These are phyloP conservation scores for Colletotrichum liaoningense DNA, from an alignment of 2,329 filamentous ascomycete species.

Conservation along the genomic window DNA sequence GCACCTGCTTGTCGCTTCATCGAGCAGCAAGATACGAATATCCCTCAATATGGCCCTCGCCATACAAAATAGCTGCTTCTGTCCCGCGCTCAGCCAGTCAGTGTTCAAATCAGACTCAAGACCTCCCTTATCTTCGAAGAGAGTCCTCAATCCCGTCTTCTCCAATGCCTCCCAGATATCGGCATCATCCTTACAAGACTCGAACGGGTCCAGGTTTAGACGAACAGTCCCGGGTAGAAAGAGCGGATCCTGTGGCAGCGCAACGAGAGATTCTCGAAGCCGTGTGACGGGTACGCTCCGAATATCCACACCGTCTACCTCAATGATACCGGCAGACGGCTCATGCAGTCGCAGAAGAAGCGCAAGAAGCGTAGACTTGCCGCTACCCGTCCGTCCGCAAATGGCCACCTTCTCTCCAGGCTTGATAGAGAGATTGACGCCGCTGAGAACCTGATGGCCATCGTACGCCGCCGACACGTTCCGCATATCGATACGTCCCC, in stretches of 20 bases:
- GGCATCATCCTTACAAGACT: slow-evolving; percentile 48
- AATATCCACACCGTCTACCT: slow-evolving; percentile 56
- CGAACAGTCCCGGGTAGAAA: slow-evolving; percentile 60
- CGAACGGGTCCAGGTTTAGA: slow-evolving; percentile 59
- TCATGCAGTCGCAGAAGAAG: slow-evolving; percentile 61
- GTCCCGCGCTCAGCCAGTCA: slow-evolving; percentile 46
- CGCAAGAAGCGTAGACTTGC: slow-evolving; percentile 51
- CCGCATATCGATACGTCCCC: neutral
- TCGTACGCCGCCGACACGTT: slow-evolving; percentile 16
- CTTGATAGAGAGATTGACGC: slow-evolving; percentile 44
- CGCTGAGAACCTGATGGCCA: slow-evolving; percentile 39
- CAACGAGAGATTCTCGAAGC: slow-evolving; percentile 48
- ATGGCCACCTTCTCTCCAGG: slow-evolving; percentile 52
- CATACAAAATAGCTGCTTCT: slow-evolving; percentile 47
- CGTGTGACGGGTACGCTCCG: slow-evolving; percentile 38
- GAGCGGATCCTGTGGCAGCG: slow-evolving; percentile 63
- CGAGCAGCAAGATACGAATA: slow-evolving; percentile 44
- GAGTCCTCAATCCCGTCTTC: slow-evolving; percentile 57
- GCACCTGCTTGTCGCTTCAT: slow-evolving; percentile 53
- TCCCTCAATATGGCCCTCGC: slow-evolving; percentile 44
- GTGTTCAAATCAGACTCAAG: slow-evolving; percentile 49
- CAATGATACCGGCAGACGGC: slow-evolving; percentile 52
- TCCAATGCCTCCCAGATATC: slow-evolving; percentile 56
- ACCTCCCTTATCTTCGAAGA: slow-evolving; percentile 52
- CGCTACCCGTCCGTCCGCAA: slow-evolving; percentile 56